phyloP scores from a whole-genome alignment of 2,329 filamentous ascomycete species.

The Penicillium digitatum region DNA sequence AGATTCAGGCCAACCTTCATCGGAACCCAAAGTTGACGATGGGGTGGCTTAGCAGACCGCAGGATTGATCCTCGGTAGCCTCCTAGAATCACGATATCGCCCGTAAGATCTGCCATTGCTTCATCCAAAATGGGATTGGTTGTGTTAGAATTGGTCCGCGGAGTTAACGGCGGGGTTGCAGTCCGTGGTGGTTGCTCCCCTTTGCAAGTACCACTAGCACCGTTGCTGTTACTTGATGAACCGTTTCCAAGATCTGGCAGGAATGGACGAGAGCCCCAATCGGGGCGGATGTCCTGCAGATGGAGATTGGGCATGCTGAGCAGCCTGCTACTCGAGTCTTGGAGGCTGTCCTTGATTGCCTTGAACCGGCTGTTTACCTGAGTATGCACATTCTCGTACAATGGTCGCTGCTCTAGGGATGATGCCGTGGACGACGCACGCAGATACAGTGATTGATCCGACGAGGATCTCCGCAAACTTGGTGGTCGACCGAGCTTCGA shows the following conservation, averaged over 20 bases:
- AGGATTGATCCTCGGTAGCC: constrained; percentile 90
- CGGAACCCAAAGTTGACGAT: constrained; percentile 89
- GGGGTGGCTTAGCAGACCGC: constrained; percentile 72
- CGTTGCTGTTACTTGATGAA: constrained; percentile 11
- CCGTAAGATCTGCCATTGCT: constrained; percentile 66
- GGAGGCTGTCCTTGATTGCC: constrained; percentile 81
- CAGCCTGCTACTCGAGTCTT: constrained; percentile 72
- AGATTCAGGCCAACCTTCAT: constrained; percentile 90
- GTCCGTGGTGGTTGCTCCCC: background rate
- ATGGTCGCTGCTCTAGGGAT: constrained; percentile 76
- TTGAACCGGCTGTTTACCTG: constrained; percentile 87
- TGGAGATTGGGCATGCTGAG: constrained; percentile 47
- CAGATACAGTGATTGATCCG: constrained; percentile 71
- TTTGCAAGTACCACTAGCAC: constrained; percentile 11
- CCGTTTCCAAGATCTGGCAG: constrained; percentile 27
- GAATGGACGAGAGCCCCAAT: constrained; percentile 36
- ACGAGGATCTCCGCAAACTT: constrained; percentile 59
- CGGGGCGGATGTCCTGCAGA: constrained; percentile 37
- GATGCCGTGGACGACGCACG: constrained; percentile 73
- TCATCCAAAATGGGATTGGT: constrained; percentile 51
- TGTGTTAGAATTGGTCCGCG: constrained; percentile 26
- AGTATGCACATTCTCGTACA: constrained; percentile 74
- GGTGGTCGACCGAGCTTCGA: constrained; percentile 24
- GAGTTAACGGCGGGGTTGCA: constrained; percentile 16
- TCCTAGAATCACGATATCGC: constrained; percentile 83